Conservation (phyloP, 2,329 filamentous ascomycete species). For the Remersonia thermophila region DNA sequence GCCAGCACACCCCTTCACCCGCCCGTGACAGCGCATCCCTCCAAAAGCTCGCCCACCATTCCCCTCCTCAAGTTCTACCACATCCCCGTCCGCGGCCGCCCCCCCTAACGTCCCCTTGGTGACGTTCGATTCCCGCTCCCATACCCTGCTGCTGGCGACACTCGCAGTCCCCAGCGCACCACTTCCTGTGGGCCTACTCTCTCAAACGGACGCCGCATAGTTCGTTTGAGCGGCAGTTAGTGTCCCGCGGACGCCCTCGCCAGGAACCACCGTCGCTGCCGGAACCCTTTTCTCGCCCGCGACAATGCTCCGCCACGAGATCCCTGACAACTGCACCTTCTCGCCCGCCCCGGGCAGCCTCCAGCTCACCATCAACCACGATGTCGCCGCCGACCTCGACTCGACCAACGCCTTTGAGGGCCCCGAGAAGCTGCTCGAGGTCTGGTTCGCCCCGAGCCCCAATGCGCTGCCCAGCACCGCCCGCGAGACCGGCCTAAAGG, state of each 20-base stretch:
- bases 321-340: constrained; percentile 69
- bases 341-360: constrained; percentile 75
- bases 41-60: constrained; percentile 64
- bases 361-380: constrained; percentile 84
- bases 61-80: constrained; percentile 70
- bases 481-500: constrained; percentile 69
- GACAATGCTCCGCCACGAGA: constrained; percentile 72
- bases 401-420: constrained; percentile 96
- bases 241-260: constrained; percentile 68
- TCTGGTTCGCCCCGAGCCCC: constrained; percentile 86
- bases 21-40: constrained; percentile 42
- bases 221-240: constrained; percentile 97
- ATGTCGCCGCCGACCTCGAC: constrained; percentile 70
- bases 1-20: constrained; percentile 70
- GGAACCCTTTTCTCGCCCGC: constrained; percentile 12
- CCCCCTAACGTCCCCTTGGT: constrained; percentile 76
- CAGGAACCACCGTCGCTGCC: constrained; percentile 8
- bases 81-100: constrained; percentile 70
- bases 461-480: constrained; percentile 57
- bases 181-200: constrained; percentile 89
- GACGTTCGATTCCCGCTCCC: constrained; percentile 40
- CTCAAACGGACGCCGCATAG: constrained; percentile 85
- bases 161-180: constrained; percentile 55
- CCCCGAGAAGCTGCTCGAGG: constrained; percentile 94
- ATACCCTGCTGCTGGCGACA: constrained; percentile 69